These are phyloP conservation scores for Russula sp. DNA, from an alignment of 768 basidiomycete genomes.

Conservation along the genomic window DNA sequence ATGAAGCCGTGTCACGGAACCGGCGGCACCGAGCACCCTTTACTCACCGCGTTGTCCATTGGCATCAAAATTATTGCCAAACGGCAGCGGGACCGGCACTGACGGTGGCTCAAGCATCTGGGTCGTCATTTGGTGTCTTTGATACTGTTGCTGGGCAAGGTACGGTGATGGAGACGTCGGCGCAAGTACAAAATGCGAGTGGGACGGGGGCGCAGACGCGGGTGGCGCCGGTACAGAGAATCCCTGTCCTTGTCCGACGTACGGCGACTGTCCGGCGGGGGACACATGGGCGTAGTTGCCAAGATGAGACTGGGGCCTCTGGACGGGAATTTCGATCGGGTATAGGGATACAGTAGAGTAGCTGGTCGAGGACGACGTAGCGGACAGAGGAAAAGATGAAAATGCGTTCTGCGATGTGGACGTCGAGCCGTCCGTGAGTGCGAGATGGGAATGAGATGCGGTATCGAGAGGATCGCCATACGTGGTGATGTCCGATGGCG, in stretches of 20 bases:
- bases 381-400: conserved; percentile 3
- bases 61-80: conserved; percentile 8
- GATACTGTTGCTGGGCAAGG: conserved; percentile 1
- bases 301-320: conserved; percentile 8
- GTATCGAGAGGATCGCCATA: conserved; percentile 5
- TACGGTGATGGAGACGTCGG: conserved; percentile 2
- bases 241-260: conserved; percentile 11
- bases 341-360: conserved; percentile 7
- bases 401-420: conserved; percentile 2
- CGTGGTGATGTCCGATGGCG: background rate
- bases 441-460: conserved; percentile 5
- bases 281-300: conserved; percentile 7
- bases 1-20: background rate
- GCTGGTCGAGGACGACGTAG: conserved; percentile 7
- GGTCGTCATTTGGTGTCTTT: background rate
- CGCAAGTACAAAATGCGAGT: conserved; percentile 16
- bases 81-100: conserved; percentile 9
- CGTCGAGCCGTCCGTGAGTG: background rate
- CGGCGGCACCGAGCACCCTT: background rate
- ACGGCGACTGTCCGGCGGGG: background rate
- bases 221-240: conserved; percentile 9
- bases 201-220: conserved; percentile 16
- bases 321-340: conserved; percentile 7
- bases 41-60: background rate
- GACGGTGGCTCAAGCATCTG: conserved; percentile 4